Evolutionary conservation across 306 rosid species (phyloP), one percentile per base, ranked within the genome.

Genomic region (Prunus fruticosa): DNA sequence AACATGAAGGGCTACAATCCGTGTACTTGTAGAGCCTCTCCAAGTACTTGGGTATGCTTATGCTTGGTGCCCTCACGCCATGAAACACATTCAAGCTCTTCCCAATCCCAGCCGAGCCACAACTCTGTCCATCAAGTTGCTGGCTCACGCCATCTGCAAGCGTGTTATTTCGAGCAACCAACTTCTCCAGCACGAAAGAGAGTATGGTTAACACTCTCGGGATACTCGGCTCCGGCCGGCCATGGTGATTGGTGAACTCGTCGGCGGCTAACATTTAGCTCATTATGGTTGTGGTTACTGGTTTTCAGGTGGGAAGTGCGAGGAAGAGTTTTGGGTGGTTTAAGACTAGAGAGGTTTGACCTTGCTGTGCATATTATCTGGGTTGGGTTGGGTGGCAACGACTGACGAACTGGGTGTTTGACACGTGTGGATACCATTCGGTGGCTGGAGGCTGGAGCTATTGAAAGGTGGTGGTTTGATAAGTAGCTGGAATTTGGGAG

Each of bases 1-100:
- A 88, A 71, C 98, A 92, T 1, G 98, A 92, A 1, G 98, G 98
- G 86, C 98, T 95, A 45, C 98, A 95, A 67, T 78, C 82, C 22
- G 97, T 89, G 90, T 88, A 95, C 79, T 90, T 95, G 84, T 88
- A 92, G 34, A 95, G 82, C 86, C 98, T 92, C 86, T 95, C 97
- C 79, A 95, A 61, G 93, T 95, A 95, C 82, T 90, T 95, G 11
- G 91, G 87, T 73, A 95, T 89, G 87, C 92, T 89, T 73, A 95
- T 90, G 70, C 81, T 78, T 12, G 98, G 98, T 16, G 97, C 90
- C 77, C 97, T 82, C 64, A 95, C 87, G 1, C 98, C 97, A 64
- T 90, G 91, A 56, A 95, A 92, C 16, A 81, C 81, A 46, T 88
- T 86, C 90, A 92, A 81, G 76, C 91, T 82, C 76, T 78, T 87